Evolutionary conservation across 2,329 filamentous ascomycete genomes (phyloP).

Genomic region (Lizonia empirigonia): DNA sequence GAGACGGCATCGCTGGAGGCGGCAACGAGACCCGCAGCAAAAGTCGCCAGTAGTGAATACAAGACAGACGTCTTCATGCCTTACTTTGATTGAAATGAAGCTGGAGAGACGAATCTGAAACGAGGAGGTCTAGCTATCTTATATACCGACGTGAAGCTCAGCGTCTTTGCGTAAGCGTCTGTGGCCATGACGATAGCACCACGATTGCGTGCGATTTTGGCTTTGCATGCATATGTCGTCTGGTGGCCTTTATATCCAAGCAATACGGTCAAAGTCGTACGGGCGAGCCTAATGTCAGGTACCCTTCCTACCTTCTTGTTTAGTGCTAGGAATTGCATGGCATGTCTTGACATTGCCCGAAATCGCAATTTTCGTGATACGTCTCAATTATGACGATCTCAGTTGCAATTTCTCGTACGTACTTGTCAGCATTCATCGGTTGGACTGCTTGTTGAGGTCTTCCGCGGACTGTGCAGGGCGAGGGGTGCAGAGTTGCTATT

Average conservation of each 20-base stretch:
- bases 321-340: constrained; percentile 15
- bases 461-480: too few species aligned
- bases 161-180: not conserved
- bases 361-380: constrained; percentile 6
- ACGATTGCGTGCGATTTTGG: constrained; percentile 11
- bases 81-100: not conserved
- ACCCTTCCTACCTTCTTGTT: constrained; percentile 11
- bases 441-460: too few species aligned
- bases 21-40: constrained; percentile 11
- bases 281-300: constrained; percentile 3
- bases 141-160: not conserved
- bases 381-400: constrained; percentile 16
- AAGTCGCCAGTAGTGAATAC: constrained; percentile 1
- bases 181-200: not conserved
- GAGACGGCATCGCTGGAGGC: constrained; percentile 27
- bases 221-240: not conserved
- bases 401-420: not conserved
- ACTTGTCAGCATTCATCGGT: too few species aligned
- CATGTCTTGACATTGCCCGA: constrained; percentile 12
- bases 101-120: not conserved
- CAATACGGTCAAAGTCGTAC: constrained; percentile 1
- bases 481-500: too few species aligned
- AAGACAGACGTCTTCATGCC: constrained; percentile 10
- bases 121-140: not conserved
- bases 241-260: not conserved